Conservation (phyloP, 192 early-diverging fungal genomes). For the Paraglomus brasilianum region DNA sequence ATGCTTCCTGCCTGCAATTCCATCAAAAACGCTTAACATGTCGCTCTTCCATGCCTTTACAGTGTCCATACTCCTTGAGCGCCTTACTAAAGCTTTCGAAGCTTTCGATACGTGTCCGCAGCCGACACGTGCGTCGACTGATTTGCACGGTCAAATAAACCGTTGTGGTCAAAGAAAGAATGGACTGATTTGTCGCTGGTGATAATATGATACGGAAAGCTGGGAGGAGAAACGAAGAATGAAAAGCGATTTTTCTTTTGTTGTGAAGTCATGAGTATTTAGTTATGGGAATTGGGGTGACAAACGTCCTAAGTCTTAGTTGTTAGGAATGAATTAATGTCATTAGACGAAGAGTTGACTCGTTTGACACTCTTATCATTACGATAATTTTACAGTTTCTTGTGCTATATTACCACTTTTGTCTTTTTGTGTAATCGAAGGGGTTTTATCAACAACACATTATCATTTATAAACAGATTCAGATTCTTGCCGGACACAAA, state of each 20-base stretch:
- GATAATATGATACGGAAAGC: neutral
- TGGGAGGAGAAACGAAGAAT: conserved; percentile 14
- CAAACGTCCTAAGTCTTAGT: no score
- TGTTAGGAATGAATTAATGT: no score
- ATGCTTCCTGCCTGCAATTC: neutral
- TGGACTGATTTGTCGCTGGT: neutral
- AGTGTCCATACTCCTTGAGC: conserved; percentile 44
- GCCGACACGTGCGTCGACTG: conserved; percentile 36
- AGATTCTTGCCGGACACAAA: no score
- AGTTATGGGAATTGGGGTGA: no score
- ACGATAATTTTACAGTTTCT: no score
- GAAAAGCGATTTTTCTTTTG: conserved; percentile 21
- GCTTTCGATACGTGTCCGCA: conserved; percentile 42
- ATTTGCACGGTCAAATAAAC: conserved; percentile 25
- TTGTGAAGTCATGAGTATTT: conserved; percentile 11
- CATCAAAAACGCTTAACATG: conserved; percentile 35
- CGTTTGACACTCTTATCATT: no score
- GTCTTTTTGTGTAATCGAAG: no score
- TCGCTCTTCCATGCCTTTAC: conserved; percentile 43
- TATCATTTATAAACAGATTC: no score
- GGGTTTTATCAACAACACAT: no score
- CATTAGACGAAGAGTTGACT: no score
- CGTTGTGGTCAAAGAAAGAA: neutral
- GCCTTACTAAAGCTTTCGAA: conserved; percentile 38
- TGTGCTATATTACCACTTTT: no score